Percentiles rank a stretch among this genome's conserved stretches.
Evolutionary conservation across 768 basidiomycete genomes (phyloP).

Genomic region (Termitomyces bulborhizus): DNA sequence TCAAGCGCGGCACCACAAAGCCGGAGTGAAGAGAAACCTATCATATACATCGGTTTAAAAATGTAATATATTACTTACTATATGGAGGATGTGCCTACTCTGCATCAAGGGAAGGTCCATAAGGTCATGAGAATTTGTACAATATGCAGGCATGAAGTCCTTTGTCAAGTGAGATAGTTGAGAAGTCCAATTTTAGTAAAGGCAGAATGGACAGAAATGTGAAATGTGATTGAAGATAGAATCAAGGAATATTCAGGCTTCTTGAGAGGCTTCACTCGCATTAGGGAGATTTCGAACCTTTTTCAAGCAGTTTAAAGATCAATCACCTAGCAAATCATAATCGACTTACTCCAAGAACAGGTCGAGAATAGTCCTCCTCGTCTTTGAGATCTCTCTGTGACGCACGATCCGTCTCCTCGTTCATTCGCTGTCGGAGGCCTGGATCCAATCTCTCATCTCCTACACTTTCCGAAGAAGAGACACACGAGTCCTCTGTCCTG

Average conservation of each 20-base stretch:
- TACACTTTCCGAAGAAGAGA: conserved; percentile 27
- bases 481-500: conserved; percentile 22
- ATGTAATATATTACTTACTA: conserved; percentile 7
- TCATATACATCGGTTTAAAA: conserved; percentile 6
- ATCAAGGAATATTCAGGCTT: conserved; percentile 14
- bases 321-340: background rate
- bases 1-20: background rate
- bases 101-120: conserved; percentile 7
- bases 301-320: background rate
- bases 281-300: conserved; percentile 52
- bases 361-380: conserved; percentile 50
- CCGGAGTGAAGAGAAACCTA: background rate
- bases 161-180: conserved; percentile 1
- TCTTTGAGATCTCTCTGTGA: conserved; percentile 33
- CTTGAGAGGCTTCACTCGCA: conserved; percentile 25
- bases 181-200: conserved; percentile 7
- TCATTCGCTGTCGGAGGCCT: conserved; percentile 30
- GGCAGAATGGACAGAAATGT: background rate
- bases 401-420: conserved; percentile 19
- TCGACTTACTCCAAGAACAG: conserved; percentile 45
- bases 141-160: conserved; percentile 4
- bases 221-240: background rate
- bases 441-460: conserved; percentile 41
- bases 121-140: conserved; percentile 5
- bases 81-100: conserved; percentile 4